These are phyloP conservation scores for Aquilaria sinensis DNA, from an alignment of 345 rosid species.

Conservation along the genomic window DNA sequence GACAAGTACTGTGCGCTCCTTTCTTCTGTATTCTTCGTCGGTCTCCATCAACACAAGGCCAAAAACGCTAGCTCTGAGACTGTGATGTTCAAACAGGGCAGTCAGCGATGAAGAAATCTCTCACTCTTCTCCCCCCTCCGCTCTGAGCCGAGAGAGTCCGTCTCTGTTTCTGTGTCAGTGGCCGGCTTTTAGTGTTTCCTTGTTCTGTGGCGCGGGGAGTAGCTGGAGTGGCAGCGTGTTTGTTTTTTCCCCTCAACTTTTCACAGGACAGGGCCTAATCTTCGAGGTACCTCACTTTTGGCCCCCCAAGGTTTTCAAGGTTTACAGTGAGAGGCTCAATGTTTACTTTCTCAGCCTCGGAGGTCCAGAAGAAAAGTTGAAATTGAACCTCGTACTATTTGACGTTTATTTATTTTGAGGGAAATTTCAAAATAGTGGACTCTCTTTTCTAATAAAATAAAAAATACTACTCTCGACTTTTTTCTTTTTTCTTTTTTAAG, in stretches of 20 bases:
- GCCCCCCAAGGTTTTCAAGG: background rate
- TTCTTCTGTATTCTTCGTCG: constrained; percentile 37
- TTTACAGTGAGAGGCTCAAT: background rate
- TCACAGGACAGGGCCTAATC: background rate
- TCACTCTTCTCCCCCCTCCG: background rate
- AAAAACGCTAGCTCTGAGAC: constrained; percentile 28
- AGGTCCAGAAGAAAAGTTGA: too few relatives aligned
- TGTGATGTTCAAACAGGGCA: constrained; percentile 8
- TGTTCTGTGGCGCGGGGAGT: constrained; percentile 22
- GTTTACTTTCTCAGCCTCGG: too few relatives aligned
- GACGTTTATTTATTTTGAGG: too few relatives aligned
- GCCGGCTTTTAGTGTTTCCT: background rate
- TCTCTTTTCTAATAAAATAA: too few relatives aligned
- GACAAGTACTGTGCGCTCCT: constrained; percentile 58
- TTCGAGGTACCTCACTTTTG: background rate
- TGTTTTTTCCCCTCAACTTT: background rate
- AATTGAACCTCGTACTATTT: too few relatives aligned
- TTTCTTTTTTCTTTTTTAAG: too few relatives aligned
- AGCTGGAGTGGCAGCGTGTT: constrained; percentile 2
- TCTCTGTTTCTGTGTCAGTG: constrained; percentile 7
- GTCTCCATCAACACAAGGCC: constrained; percentile 26
- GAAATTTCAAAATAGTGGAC: too few relatives aligned
- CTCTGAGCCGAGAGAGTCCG: too few relatives aligned
- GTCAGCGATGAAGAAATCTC: constrained; percentile 1
- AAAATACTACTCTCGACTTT: too few relatives aligned